A percentile compares a stretch with the other conserved stretches of the same genome.
phyloP scores from a whole-genome alignment of 2,329 filamentous ascomycete species.

The Fusarium sp. region DNA sequence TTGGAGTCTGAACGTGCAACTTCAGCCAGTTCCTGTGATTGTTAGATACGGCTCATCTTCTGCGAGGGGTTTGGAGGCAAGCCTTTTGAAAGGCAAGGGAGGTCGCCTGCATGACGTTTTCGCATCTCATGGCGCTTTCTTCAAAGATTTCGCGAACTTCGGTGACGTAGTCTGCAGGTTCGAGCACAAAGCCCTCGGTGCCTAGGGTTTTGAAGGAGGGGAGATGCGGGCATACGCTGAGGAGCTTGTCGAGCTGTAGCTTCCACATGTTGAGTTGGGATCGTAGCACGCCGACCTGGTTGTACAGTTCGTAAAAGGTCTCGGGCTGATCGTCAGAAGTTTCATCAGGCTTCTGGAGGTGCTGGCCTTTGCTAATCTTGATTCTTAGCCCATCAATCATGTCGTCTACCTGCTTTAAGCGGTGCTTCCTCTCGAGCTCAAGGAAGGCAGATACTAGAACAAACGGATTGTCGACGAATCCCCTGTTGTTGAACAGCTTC shows the following conservation, averaged over 20 bases:
- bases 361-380: not conserved
- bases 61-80: not conserved
- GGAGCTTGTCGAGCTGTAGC: not conserved
- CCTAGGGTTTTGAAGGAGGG: not conserved
- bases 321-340: not conserved
- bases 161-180: slow-evolving; percentile 6
- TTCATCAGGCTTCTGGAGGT: not conserved
- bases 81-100: slow-evolving; percentile 19
- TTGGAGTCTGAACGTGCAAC: slow-evolving; percentile 1
- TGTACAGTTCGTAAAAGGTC: not conserved
- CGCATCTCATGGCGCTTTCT: not conserved
- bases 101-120: slow-evolving; percentile 2
- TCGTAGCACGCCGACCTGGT: not conserved
- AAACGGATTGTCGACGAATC: slow-evolving; percentile 8
- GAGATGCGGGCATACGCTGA: not conserved
- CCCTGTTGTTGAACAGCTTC: slow-evolving; percentile 5
- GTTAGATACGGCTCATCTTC: not conserved
- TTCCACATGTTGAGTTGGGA: slow-evolving; percentile 1
- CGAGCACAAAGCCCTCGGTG: slow-evolving; percentile 3
- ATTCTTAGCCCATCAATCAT: not conserved
- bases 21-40: slow-evolving; percentile 6
- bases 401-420: not conserved
- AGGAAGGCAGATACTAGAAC: slow-evolving; percentile 9
- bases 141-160: not conserved
- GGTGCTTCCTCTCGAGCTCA: not conserved